Evolutionary conservation across 805 yeast species (phyloP), one percentile per base, ranked within the genome.

Genomic region (Saccharomycopsis capsularis): DNA sequence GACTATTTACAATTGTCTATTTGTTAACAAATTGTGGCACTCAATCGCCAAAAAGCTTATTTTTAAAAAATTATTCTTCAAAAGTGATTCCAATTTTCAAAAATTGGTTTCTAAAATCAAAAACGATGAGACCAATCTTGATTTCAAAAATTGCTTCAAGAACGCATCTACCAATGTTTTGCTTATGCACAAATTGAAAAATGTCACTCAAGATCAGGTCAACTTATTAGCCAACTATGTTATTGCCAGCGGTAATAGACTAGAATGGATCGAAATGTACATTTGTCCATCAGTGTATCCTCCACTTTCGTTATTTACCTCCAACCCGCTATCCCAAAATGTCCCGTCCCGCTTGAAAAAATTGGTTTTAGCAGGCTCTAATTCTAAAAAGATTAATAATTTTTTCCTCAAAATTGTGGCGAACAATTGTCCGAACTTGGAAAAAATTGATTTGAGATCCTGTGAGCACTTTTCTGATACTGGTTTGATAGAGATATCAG

Each of bases 401-500:
- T 62, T 68, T 2, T 73, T 78, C 47, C 62, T 90, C 48, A 65
- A 68, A 3, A 56, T 64, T 40, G 72, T 88, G 5, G 71, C 85
- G 2, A 65, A 67, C 30, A 58, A 63, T 43, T 78, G 90, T 56
- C 82, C 84, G 6, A 71, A 70, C 36, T 69, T 90, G 50, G 75
- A 74, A 55, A 71, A 74, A 27, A 65, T 90, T 40, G 97, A 90
- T 59, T 65, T 90, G 18, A 70, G 97, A 39, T 96, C 95, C 0
- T 88, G 96, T 65, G 89, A 85, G 51, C 66, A 69, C 49, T 77
- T 90, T 16, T 72, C 87, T 2, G 96, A 90, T 67, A 66, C 76
- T 22, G 91, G 96, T 0, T 66, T 90, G 22, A 78, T 81, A 50
- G 72, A 76, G n/a, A 64, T 90, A 29, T 84, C 88, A 0, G 61